Evolutionary conservation across 1,284 basidiomycete genomes (phyloP), one percentile per base, ranked within the genome.

Genomic region (Moesziomyces globuligerus): DNA sequence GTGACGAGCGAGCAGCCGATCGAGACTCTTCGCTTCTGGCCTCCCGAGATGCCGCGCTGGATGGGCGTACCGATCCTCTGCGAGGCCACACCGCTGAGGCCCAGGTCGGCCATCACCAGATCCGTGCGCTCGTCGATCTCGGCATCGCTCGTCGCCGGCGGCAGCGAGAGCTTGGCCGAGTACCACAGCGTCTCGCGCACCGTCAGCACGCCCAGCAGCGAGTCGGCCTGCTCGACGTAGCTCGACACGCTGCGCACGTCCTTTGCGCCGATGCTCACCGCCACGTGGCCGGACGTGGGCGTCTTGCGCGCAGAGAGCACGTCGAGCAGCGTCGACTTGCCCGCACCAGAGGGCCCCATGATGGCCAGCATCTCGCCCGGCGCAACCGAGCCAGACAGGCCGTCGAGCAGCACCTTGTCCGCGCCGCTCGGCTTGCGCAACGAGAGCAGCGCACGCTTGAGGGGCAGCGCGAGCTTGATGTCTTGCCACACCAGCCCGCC

Each of bases 151-250:
- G 51, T 61, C 0, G 50, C 23, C n/a, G 56, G 45, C 1, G 68
- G 56, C 5, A 71, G 48, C 1, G 74, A 69, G 18, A 84, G 75
- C n/a, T 71, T 61, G 15, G 82, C 78, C 0, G 83, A 77, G 48
- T 80, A 84, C 10, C 57, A 48, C 38, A 84, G 50, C 3, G 83
- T 84, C 55, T 85, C 83, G 3, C 78, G 56, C 1, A 83, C 83
- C 0, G 84, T 84, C 3, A 85, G 70, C 2, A 82, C 82, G 34
- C 84, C 84, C 20, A 83, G 69, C 2, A 85, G 64, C 6, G 81
- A 72, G 52, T 85, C 84, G 17, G 82, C 73, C 57, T 85, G 84
- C 59, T 84, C 84, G 37, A 85, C 84, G 40, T 82, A 85, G 10
- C 79, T 76, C 3, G 68, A 56, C 28, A 73, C 25, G 26, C 26